These are phyloP conservation scores for Mycocentrospora acerina DNA, from an alignment of 2,329 filamentous ascomycete genomes.

Conservation along the genomic window DNA sequence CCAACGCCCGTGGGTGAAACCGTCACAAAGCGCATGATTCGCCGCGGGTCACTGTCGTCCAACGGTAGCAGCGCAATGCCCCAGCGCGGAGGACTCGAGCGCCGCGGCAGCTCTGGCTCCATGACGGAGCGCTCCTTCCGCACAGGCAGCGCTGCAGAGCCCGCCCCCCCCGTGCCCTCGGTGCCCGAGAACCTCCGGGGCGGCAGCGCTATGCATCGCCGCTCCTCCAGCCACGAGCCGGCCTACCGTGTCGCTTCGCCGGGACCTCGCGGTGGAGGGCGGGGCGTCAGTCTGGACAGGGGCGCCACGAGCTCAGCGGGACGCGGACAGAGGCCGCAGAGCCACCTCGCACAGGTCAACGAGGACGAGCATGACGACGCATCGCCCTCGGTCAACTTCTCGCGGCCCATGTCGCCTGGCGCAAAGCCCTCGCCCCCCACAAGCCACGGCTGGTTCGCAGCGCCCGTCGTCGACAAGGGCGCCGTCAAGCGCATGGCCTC, in stretches of 20 bases:
- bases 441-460: conserved; percentile 43
- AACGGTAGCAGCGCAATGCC: conserved; percentile 52
- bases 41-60: conserved; percentile 74
- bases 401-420: conserved; percentile 52
- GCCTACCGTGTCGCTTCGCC: conserved; percentile 50
- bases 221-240: conserved; percentile 55
- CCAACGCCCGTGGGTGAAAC: conserved; percentile 79
- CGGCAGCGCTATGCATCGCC: conserved; percentile 29
- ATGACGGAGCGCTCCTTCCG: conserved; percentile 91
- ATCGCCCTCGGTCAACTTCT: conserved; percentile 55
- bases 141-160: conserved; percentile 46
- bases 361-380: conserved; percentile 47
- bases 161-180: conserved; percentile 73
- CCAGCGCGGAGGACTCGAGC: conserved; percentile 38
- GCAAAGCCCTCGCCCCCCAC: conserved; percentile 14
- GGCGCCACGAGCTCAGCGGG: conserved; percentile 19
- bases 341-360: conserved; percentile 44
- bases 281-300: conserved; percentile 46
- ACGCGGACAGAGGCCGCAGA: conserved; percentile 32
- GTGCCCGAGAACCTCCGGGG: conserved; percentile 59
- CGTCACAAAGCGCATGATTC: conserved; percentile 81
- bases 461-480: conserved; percentile 38
- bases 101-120: conserved; percentile 68
- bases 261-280: conserved; percentile 37
- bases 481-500: conserved; percentile 29